These are phyloP conservation scores for Exophiala bonariae DNA, from an alignment of 2,329 filamentous ascomycete genomes.

Conservation along the genomic window DNA sequence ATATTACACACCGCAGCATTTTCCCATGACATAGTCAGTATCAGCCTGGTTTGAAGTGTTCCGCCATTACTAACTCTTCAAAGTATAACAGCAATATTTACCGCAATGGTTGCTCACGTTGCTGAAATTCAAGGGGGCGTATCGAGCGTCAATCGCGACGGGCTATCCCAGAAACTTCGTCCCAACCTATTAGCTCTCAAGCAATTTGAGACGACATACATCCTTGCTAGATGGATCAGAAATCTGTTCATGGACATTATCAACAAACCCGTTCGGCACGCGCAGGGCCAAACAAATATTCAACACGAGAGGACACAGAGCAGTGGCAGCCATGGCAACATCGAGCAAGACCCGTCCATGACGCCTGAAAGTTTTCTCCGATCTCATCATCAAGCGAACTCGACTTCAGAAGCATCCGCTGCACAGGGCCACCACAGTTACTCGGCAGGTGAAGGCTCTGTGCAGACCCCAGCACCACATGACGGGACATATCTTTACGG, in stretches of 20 bases:
- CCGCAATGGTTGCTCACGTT: constrained; percentile 2
- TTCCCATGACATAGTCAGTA: constrained; percentile 11
- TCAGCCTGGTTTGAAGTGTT: neutral
- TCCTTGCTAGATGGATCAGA: constrained; percentile 8
- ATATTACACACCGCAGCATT: constrained; percentile 4
- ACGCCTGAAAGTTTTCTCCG: neutral
- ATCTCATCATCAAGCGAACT: neutral
- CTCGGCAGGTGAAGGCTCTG: neutral
- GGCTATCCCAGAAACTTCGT: constrained; percentile 6
- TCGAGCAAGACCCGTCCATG: neutral
- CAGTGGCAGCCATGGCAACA: neutral
- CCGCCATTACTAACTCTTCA: neutral
- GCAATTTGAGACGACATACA: constrained; percentile 12
- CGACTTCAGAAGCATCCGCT: neutral
- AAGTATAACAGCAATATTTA: constrained; percentile 8
- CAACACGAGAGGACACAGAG: neutral
- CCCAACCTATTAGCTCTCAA: constrained; percentile 7
- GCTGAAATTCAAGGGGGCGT: neutral
- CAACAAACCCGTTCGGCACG: neutral
- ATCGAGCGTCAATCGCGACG: neutral
- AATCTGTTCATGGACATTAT: constrained; percentile 11
- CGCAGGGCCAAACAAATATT: neutral
- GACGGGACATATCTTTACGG: neutral
- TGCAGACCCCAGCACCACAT: neutral
- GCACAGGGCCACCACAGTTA: neutral